Evolutionary conservation across 2,329 filamentous ascomycete species (phyloP), one percentile per base, ranked within the genome.

Genomic region (Berkeleyomyces basicola): DNA sequence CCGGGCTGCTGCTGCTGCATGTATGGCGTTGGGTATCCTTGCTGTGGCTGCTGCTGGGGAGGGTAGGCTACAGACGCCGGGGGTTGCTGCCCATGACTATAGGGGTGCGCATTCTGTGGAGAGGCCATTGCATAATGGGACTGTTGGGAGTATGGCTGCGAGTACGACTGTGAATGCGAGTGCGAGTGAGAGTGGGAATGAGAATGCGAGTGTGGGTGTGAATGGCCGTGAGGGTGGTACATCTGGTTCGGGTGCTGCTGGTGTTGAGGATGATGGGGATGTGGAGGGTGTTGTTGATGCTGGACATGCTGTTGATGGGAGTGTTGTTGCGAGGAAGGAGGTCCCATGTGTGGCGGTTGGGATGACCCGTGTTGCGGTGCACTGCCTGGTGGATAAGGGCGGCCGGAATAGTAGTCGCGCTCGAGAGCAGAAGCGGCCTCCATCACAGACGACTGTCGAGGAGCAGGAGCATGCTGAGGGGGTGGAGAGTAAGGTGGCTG

Each of bases 171-270:
- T 11, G 51, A 36, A 10, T 55, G 51, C 51, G 51, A 16, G 51
- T 55, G 55, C 64, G 67, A 11, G 67, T 70, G 40, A 67, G 72
- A 44, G 61, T 63, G 68, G 64, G 57, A 69, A 68, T 63, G 68
- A 60, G 65, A 66, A 23, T 66, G 61, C 61, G 69, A 61, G 59
- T 63, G 62, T 3, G 58, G 37, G 31, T 60, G 40, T 3, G 58
- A 40, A n/a, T 60, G 62, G 33, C 62, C 33, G 31, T 53, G 75
- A 68, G 14, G 75, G 68, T n/a, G 74, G 72, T 64, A 64, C 43
- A 64, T 61, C 68, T 82, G 79, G 7, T 74, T 70, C 0, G 75
- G 72, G 63, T 83, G 83, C 66, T 82, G 81, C 75, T n/a, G 78
- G 75, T n/a, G 80, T 77, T 5, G 79, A 79, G n/a, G 75, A 74